Evolutionary conservation across 2,329 filamentous ascomycete species (phyloP).

Genomic region (Hypoxylon sp.): DNA sequence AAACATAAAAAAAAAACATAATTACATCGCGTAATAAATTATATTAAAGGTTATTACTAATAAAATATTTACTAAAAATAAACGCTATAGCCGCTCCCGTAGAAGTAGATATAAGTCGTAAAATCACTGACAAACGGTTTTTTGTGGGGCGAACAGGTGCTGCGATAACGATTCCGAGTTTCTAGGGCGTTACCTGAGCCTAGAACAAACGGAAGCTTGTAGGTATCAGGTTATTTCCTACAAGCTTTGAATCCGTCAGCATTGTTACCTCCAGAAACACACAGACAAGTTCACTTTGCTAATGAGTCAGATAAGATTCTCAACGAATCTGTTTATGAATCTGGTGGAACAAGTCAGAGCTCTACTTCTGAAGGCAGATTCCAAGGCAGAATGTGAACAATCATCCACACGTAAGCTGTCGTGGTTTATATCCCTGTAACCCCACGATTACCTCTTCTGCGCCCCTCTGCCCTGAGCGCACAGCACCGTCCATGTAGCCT

Average conservation of each 20-base stretch:
- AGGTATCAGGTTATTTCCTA: not conserved
- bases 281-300: not conserved
- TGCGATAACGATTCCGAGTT: no score
- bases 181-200: not conserved
- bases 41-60: no score
- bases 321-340: not conserved
- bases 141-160: no score
- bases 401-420: no score
- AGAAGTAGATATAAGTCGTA: no score
- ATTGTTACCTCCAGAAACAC: no score
- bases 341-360: no score
- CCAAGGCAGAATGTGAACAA: not conserved
- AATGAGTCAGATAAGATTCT: not conserved
- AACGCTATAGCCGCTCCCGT: no score
- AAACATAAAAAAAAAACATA: no score
- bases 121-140: no score
- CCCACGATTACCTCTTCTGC: slow-evolving; percentile 59
- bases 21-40: no score
- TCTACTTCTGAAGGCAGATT: not conserved
- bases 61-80: no score
- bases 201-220: not conserved
- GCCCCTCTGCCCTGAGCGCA: slow-evolving; percentile 62
- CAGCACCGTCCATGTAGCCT: slow-evolving; percentile 71
- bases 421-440: slow-evolving; percentile 18
- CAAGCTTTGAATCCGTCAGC: not conserved